Evolutionary conservation across 169 alveolate genomes (phyloP), one percentile per base, ranked within the genome.

Genomic region (Cryptosporidium baileyi): DNA sequence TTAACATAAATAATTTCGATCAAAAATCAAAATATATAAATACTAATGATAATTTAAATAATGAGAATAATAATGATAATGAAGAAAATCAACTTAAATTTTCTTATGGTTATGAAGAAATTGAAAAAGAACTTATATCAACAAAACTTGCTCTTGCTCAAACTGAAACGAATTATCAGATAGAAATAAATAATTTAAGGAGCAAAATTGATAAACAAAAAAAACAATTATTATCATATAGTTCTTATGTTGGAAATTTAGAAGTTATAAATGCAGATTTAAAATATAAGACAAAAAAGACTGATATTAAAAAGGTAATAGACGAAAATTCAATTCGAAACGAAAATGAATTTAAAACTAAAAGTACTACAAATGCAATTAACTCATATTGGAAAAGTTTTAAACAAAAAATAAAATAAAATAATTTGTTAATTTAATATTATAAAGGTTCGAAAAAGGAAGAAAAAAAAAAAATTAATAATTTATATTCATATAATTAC

Each of bases 201-300:
- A 74, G 40, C 40, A 74, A 54, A 38, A 32, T 74, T 13, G 85
- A 74, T 19, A 74, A 51, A 30, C 67, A 74, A 17, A 51, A 59
- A 13, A 74, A 74, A 24, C 85, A 74, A 17, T 34, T 74, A 22
- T 60, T 74, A 51, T 51, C 85, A 22, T 74, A 74, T 54, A 74
- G 85, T 57, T 74, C 67, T 0, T 74, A 74, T 57, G 85, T 74
- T 54, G 85, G 85, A 3, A 74, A 57, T 52, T 41, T 74, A 45
- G 85, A 74, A n/a, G 85, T 74, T 38, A 74, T 74, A 38, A 74
- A 74, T 54, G 85, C 85, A 9, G 60, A 74, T 57, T 74, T 74
- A n/a, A 74, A 74, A 34, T 74, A 74, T 28, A 67, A 67, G 0
- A 15, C 40, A 15, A 57, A 36, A 40, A n/a, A 22, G 3, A 26